Evolutionary conservation across 2,329 filamentous ascomycete species (phyloP), one percentile per base, ranked within the genome.

Genomic region (Fusarium sp.): DNA sequence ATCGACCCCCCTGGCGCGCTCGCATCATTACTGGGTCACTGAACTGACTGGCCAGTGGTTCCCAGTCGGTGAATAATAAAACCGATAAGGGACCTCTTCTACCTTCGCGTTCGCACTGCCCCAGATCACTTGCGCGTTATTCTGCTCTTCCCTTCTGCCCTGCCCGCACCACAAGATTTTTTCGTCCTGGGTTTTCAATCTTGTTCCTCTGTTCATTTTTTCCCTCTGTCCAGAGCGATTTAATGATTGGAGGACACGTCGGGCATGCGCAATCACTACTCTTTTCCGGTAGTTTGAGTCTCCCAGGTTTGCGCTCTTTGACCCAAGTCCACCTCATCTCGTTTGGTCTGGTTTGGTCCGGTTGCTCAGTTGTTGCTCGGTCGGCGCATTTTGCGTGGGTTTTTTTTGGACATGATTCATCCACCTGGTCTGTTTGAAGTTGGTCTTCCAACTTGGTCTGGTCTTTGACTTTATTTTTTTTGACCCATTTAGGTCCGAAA

Each of bases 21-120:
- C 45, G 46, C 59, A 67, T 67, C 66, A 69, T 42, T 63, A 20
- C 28, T 57, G 31, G 45, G 31, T 26, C 45, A 3, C 45, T 36
- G 13, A 40, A 23, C 23, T 23, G 23, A 5, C 41, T 33, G 23
- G 40, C 15, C 23, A 44, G 36, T 44, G 26, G 20, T 37, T 44
- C 13, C 49, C 56, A 36, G 55, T 59, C 65, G 45, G 61, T 23
- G 23, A 72, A 68, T 66, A 70, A 74, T 73, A 74, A 72, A 74
- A 73, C 61, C 67, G 56, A 57, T 30, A 11, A 23, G 20, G 33
- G 16, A 28, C 61, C 62, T 55, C 65, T 28, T n/a, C 23, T 61
- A 31, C 33, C 52, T 46, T 42, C 6, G 26, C 54, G 40, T 44
- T 57, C 57, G 49, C 40, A 42, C 26, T 31, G 7, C 30, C 40